Conservation (phyloP, 257 asterid genomes). For the Solanum dulcamara region DNA sequence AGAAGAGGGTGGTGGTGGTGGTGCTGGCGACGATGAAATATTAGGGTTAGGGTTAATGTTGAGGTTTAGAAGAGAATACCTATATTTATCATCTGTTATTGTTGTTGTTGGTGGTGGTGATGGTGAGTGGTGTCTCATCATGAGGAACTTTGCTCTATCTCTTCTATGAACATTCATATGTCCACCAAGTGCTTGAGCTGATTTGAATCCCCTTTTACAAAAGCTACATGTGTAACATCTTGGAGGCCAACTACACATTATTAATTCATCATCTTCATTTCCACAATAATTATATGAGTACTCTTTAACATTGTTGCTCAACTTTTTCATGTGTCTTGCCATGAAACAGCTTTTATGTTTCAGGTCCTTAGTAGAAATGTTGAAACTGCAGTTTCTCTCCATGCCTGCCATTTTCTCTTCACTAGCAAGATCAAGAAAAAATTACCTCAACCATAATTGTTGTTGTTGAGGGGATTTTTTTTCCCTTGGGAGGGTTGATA, state of each 20-base stretch:
- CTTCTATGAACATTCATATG: constrained; percentile 94
- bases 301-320: constrained; percentile 14
- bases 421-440: too few relatives aligned
- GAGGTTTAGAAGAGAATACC: constrained; percentile 20
- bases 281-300: neutral
- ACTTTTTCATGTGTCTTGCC: neutral
- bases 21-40: neutral
- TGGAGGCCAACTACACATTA: constrained; percentile 70
- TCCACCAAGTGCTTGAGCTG: constrained; percentile 97
- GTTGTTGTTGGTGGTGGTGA: constrained; percentile 11
- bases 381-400: too few relatives aligned
- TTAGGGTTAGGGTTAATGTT: constrained; percentile 41
- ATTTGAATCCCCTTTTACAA: constrained; percentile 80
- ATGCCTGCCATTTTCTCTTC: too few relatives aligned
- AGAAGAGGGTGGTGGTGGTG: constrained; percentile 10
- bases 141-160: constrained; percentile 53
- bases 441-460: too few relatives aligned
- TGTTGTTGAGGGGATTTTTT: too few relatives aligned
- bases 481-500: too few relatives aligned
- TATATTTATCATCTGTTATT: neutral
- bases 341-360: neutral
- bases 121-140: constrained; percentile 40
- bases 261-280: constrained; percentile 27
- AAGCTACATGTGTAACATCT: constrained; percentile 70
- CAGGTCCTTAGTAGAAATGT: neutral